phyloP scores from a whole-genome alignment of 306 rosid species.

The Psophocarpus tetragonolobus region DNA sequence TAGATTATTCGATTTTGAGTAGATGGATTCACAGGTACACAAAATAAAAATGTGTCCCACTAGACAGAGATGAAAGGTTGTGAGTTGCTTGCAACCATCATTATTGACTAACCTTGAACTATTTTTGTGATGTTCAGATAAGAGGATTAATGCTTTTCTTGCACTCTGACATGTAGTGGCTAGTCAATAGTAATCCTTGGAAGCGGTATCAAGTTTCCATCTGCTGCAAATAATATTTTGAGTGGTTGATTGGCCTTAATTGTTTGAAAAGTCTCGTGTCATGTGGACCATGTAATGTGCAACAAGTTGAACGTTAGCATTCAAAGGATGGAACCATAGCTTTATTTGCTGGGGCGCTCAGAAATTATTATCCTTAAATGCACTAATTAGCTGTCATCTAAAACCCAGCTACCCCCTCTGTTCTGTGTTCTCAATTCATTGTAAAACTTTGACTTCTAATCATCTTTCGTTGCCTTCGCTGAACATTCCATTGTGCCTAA shows the following conservation, averaged over 20 bases:
- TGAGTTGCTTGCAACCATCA: neutral
- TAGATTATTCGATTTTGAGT: slow-evolving; percentile 2
- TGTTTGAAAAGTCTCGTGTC: neutral
- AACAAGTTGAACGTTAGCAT: slow-evolving; percentile 29
- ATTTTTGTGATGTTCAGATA: neutral
- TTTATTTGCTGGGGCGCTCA: slow-evolving; percentile 32
- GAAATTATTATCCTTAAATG: slow-evolving; percentile 41
- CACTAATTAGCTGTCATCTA: slow-evolving; percentile 29
- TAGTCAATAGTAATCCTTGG: slow-evolving; percentile 8
- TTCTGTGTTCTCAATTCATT: slow-evolving; percentile 25
- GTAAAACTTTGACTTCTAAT: slow-evolving; percentile 11
- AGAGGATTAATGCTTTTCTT: neutral
- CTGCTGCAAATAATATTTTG: slow-evolving; percentile 5
- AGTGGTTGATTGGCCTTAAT: neutral
- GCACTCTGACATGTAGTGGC: slow-evolving; percentile 9
- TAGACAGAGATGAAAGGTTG: neutral
- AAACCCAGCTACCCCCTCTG: slow-evolving; percentile 31
- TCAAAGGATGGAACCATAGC: slow-evolving; percentile 29
- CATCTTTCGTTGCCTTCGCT: neutral
- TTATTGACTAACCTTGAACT: neutral
- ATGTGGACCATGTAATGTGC: slow-evolving; percentile 24
- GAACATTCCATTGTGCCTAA: neutral
- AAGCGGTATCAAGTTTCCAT: slow-evolving; percentile 16
- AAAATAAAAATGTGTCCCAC: neutral
- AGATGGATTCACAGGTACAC: slow-evolving; percentile 16